A percentile compares a stretch with the other conserved stretches of the same genome.
phyloP scores from a whole-genome alignment of 2,329 filamentous ascomycete genomes.

The Aschersonia sp. region DNA sequence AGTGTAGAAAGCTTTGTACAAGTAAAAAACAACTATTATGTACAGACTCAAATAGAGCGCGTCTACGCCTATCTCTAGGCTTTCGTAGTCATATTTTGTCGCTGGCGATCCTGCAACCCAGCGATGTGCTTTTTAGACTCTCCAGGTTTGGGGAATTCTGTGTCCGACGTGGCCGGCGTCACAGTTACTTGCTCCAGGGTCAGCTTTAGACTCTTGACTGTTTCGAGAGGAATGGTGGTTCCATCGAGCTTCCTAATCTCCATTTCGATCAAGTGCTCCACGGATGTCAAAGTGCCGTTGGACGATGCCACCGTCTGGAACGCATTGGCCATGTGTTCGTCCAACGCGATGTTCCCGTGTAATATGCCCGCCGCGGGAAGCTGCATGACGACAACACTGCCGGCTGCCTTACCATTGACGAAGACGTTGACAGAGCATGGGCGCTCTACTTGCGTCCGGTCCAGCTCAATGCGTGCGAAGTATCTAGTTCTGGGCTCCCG shows the following conservation, averaged over 20 bases:
- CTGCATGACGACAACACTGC: constrained; percentile 20
- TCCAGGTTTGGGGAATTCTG: constrained; percentile 15
- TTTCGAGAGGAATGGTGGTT: constrained; percentile 10
- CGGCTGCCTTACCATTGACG: constrained; percentile 16
- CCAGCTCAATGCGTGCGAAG: constrained; percentile 19
- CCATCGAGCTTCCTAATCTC: constrained; percentile 16
- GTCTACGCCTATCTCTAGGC: too few relatives aligned
- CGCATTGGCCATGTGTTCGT: constrained; percentile 20
- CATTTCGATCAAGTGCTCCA: constrained; percentile 1
- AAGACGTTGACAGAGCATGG: constrained; percentile 21
- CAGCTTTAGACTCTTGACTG: constrained; percentile 20
- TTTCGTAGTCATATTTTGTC: neutral
- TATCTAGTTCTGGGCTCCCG: constrained; percentile 13
- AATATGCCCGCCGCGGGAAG: constrained; percentile 17
- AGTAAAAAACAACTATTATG: too few relatives aligned
- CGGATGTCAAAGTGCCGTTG: constrained; percentile 1
- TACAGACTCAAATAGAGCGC: too few relatives aligned
- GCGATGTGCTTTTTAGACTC: constrained; percentile 1
- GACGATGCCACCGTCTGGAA: neutral
- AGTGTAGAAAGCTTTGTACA: too few relatives aligned
- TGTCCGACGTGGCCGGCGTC: constrained; percentile 10
- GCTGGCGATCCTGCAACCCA: neutral
- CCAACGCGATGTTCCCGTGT: constrained; percentile 22
- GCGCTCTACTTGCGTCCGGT: constrained; percentile 19
- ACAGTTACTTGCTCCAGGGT: constrained; percentile 19